Evolutionary conservation across 1,284 basidiomycete species (phyloP), one percentile per base, ranked within the genome.

Genomic region (Phellinidium pouzarii): DNA sequence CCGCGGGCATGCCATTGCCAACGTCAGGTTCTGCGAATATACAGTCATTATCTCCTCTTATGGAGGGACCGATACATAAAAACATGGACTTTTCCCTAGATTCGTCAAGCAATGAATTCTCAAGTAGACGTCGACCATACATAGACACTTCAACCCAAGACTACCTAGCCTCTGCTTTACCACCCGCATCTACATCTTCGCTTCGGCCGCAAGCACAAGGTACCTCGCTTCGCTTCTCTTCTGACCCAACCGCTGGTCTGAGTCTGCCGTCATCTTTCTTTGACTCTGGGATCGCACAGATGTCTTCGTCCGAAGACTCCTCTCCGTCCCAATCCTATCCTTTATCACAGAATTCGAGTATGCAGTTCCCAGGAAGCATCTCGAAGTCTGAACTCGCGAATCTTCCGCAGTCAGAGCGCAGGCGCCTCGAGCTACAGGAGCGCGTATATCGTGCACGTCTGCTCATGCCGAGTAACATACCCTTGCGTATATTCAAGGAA

Each of bases 401-500:
- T 22, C 56, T 58, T 31, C 53, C 55, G 20, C 46, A 50, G 22
- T 66, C 65, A 9, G 83, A 84, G 62, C 77, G 68, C 66, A 76
- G 69, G 64, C 69, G 77, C 54, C 60, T 66, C 47, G 78, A 80
- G 23, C 60, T 89, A 57, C 83, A 87, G 67, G 65, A 65, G 57
- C 68, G 86, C 36, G 73, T 88, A 48, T 79, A 78, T 66, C 70
- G 69, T 52, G 84, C 84, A 20, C 69, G 83, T 50, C 68, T 68
- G 49, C 65, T 71, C 59, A 75, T 85, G 56, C 81, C 83, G 11
- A 60, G 64, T 25, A 68, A 77, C 54, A 71, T 87, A 8, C 66
- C 70, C 12, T 65, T 90, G 62, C 73, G 84, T 44, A 65, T 89
- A 19, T 90, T 90, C 61, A 72, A 77, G 58, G 65, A 78, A 37